Conservation (phyloP, 108 stramenopile genomes). For the Conticribra weissflogii region DNA sequence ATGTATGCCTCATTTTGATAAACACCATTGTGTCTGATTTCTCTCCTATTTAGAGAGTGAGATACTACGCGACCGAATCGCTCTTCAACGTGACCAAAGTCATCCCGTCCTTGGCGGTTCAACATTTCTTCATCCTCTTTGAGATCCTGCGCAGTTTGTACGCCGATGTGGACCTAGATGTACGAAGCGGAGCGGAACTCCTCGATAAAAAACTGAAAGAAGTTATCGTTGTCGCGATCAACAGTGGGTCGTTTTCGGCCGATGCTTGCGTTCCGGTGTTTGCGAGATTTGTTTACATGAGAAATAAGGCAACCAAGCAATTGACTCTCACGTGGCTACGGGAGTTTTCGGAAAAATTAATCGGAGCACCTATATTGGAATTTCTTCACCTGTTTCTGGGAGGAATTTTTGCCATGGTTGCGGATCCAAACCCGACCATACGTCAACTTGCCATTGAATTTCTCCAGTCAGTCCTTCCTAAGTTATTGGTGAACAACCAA, state of each 20-base stretch:
- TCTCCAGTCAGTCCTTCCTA: conserved; percentile 83
- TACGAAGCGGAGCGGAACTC: conserved; percentile 79
- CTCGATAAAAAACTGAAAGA: conserved; percentile 86
- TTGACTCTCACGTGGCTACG: conserved; percentile 86
- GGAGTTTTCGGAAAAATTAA: conserved; percentile 77
- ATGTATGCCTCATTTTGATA: too few species aligned
- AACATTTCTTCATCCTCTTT: conserved; percentile 89
- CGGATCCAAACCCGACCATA: conserved; percentile 78
- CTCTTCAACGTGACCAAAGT: conserved; percentile 89
- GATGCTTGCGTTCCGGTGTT: conserved; percentile 88
- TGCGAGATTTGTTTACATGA: conserved; percentile 86
- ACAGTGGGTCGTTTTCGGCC: conserved; percentile 73
- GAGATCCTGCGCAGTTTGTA: conserved; percentile 81
- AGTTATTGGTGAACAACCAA: conserved; percentile 67
- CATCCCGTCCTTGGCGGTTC: conserved; percentile 75
- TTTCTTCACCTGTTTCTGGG: conserved; percentile 83
- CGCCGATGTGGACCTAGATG: conserved; percentile 86
- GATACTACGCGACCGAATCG: conserved; percentile 88
- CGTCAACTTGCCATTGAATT: conserved; percentile 86
- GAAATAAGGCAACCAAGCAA: conserved; percentile 88
- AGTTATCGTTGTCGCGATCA: conserved; percentile 84
- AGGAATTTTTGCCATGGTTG: conserved; percentile 88
- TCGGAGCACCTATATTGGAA: conserved; percentile 85
- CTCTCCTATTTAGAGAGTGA: conserved; percentile 50
- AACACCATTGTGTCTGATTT: too few species aligned